These are phyloP conservation scores for Phytophthora melonis DNA, from an alignment of 352 stramenopile genomes.

Conservation along the genomic window DNA sequence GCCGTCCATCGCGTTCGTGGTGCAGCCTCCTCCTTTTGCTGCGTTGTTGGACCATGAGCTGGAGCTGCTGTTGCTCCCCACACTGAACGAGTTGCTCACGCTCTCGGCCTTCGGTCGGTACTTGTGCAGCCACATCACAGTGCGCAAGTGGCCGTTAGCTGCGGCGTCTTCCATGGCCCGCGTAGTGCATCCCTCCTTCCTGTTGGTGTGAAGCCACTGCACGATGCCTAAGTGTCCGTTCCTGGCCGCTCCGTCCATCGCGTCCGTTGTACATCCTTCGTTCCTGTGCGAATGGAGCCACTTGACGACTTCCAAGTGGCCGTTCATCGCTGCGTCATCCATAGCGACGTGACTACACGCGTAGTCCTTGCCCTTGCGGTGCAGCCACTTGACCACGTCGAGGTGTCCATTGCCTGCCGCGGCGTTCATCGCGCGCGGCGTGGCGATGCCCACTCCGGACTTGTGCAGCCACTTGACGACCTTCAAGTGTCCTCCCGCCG, in stretches of 20 bases:
- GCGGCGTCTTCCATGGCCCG: constrained; percentile 52
- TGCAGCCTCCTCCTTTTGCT: constrained; percentile 35
- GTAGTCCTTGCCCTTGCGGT: constrained; percentile 34
- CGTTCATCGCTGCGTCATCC: constrained; percentile 50
- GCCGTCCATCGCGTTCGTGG: constrained; percentile 43
- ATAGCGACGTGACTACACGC: constrained; percentile 44
- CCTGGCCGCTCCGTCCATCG: constrained; percentile 40
- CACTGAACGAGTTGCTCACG: constrained; percentile 17
- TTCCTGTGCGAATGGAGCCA: constrained; percentile 40
- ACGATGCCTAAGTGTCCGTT: constrained; percentile 43
- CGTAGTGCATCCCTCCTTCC: constrained; percentile 40
- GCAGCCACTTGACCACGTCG: constrained; percentile 42
- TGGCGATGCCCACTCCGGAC: constrained; percentile 32
- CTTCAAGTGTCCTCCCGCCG: constrained; percentile 29
- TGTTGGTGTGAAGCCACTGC: constrained; percentile 40
- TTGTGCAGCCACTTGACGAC: constrained; percentile 48
- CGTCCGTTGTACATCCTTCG: constrained; percentile 33
- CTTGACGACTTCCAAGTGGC: constrained; percentile 45
- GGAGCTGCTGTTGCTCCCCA: constrained; percentile 26
- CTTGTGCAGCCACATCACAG: constrained; percentile 47
- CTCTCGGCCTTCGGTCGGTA: constrained; percentile 25
- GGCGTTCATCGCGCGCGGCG: constrained; percentile 33
- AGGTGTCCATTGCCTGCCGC: constrained; percentile 39
- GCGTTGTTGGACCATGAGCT: constrained; percentile 13
- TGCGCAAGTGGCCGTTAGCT: constrained; percentile 40